Evolutionary conservation across 352 stramenopile genomes (phyloP), one percentile per base, ranked within the genome.

Genomic region (Blastocystis sp.): DNA sequence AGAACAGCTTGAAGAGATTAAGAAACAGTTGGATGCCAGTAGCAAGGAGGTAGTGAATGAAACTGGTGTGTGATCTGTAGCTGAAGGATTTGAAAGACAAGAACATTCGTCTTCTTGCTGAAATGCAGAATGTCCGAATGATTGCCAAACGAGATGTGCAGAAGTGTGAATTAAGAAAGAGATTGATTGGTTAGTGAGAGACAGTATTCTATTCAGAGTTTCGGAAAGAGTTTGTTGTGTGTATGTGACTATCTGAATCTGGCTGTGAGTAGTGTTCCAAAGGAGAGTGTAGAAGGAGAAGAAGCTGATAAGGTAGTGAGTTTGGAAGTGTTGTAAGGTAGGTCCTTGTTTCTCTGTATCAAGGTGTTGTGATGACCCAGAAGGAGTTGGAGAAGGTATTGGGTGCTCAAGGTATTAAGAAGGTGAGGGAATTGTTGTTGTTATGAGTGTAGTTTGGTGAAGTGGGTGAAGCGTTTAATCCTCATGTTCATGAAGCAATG

Each of bases 71-170:
- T 83, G 19, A 69, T 19, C 4, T 19, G 57, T 83, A 83, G 71
- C 29, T 69, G 24, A 83, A 83, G 32, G 71, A 83, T 19, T 32
- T 83, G 19, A 83, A 83, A 43, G 57, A 83, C 21, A 65, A 83
- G 37, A 83, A 83, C 37, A 69, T 83, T n/a, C 71, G 71, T 59
- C 57, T 83, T 35, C 71, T 83, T 83, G 71, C 71, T 59, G 71
- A 83, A 32, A 83, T 83, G 71, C 52, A 83, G 57, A 83, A 83
- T 83, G 71, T 83, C 5, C 24, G 71, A 16, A 83, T 35, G 19
- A 83, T 83, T 71, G 71, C 71, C 12, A 83, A 69, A 32, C 16
- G 71, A 69, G 71, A 83, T 71, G 71, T 83, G 5, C 14, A n/a
- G 19, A 83, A 83, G 71, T 83, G 24, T 21, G 4, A 3, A 4